Conservation (phyloP, 1,284 basidiomycete genomes). For the Cystobasidium pallidum region DNA sequence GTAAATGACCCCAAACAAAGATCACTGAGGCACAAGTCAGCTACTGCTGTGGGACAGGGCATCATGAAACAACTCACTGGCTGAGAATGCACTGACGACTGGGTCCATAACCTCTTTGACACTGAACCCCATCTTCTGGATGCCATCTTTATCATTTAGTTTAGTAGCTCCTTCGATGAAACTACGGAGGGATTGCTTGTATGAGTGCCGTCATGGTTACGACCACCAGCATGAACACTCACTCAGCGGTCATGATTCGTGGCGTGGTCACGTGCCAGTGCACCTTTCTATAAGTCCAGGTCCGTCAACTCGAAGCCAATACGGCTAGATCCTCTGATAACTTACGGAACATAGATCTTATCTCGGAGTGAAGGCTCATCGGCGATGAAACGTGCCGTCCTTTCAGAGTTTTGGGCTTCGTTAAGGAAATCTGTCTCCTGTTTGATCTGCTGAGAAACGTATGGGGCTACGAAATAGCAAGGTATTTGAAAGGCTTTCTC, state of each 20-base stretch:
- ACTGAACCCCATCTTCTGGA: slow-evolving; percentile 57
- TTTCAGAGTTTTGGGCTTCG: slow-evolving; percentile 70
- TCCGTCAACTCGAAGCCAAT: not conserved
- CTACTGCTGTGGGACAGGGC: not conserved
- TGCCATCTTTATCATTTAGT: slow-evolving; percentile 67
- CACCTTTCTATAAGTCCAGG: slow-evolving; percentile 59
- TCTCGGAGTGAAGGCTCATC: slow-evolving; percentile 68
- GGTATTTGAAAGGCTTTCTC: slow-evolving; percentile 68
- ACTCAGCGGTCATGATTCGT: slow-evolving; percentile 81
- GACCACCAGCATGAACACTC: too few species aligned
- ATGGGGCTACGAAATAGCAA: slow-evolving; percentile 72
- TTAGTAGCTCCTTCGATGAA: slow-evolving; percentile 49
- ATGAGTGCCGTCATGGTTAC: too few species aligned
- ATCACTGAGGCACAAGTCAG: slow-evolving; percentile 62
- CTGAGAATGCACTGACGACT: slow-evolving; percentile 65
- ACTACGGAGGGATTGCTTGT: too few species aligned
- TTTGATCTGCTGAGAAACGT: slow-evolving; percentile 77
- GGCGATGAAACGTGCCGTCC: slow-evolving; percentile 65
- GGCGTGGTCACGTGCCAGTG: slow-evolving; percentile 73
- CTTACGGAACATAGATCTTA: slow-evolving; percentile 73
- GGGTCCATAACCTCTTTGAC: slow-evolving; percentile 69
- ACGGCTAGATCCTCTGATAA: not conserved
- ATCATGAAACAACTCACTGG: not conserved
- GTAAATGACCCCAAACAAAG: slow-evolving; percentile 84
- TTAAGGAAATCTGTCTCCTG: slow-evolving; percentile 77